These are phyloP conservation scores for Samsoniella hepiali DNA, from an alignment of 2,329 filamentous ascomycete species.

Conservation along the genomic window DNA sequence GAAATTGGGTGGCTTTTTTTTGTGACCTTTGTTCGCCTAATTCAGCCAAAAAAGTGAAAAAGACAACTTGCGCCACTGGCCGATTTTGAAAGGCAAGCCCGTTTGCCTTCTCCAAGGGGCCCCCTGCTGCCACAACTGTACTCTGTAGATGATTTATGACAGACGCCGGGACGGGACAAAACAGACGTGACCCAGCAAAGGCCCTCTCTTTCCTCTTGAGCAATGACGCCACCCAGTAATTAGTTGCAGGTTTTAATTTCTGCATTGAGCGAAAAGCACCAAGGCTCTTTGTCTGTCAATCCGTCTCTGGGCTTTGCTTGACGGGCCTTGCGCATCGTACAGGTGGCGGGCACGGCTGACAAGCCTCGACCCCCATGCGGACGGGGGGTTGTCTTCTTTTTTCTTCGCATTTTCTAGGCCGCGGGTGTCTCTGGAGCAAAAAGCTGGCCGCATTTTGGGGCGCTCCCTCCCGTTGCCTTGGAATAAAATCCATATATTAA, in stretches of 20 bases:
- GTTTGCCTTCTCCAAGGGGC: too few relatives aligned
- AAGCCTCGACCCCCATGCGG: neutral
- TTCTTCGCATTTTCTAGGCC: neutral
- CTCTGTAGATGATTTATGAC: neutral
- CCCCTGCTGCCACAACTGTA: neutral
- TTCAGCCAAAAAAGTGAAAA: neutral
- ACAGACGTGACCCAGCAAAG: neutral
- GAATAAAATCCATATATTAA: too few relatives aligned
- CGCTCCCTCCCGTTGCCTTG: too few relatives aligned
- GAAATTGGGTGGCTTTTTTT: conserved; percentile 6
- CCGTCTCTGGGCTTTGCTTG: too few relatives aligned
- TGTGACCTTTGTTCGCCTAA: neutral
- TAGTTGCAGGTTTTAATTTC: too few relatives aligned
- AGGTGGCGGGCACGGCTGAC: conserved; percentile 6
- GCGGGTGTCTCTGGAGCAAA: too few relatives aligned
- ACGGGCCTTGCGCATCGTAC: neutral
- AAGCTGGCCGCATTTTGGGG: too few relatives aligned
- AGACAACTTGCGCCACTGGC: neutral
- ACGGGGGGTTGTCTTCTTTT: neutral
- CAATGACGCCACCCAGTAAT: neutral
- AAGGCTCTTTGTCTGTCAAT: too few relatives aligned
- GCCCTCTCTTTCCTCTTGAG: neutral
- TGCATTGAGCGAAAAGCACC: too few relatives aligned
- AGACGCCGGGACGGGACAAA: neutral
- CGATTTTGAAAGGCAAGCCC: neutral